A percentile compares a stretch with the other conserved stretches of the same genome.
Evolutionary conservation across 1,284 basidiomycete species (phyloP).

Genomic region (Cutaneotrichosporon sp.): DNA sequence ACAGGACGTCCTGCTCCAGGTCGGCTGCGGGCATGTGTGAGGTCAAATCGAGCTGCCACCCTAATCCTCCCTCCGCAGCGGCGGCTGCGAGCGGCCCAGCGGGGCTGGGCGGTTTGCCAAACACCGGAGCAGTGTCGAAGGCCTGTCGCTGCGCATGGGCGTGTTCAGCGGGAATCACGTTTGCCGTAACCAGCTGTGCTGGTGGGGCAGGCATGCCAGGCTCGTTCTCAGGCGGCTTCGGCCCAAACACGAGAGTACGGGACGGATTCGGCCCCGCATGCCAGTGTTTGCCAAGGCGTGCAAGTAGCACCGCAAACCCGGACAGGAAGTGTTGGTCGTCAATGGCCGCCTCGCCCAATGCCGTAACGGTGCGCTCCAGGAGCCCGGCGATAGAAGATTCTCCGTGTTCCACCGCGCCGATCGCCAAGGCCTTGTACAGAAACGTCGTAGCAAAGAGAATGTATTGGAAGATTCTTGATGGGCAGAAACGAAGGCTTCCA

Average conservation of each 20-base stretch:
- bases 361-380: conserved; percentile 7
- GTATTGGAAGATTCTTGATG: conserved; percentile 14
- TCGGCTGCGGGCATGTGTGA: conserved; percentile 16
- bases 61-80: not conserved
- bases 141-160: too few relatives aligned
- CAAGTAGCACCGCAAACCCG: conserved; percentile 14
- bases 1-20: conserved; percentile 10
- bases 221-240: not conserved
- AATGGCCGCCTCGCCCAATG: conserved; percentile 11
- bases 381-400: conserved; percentile 6
- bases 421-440: conserved; percentile 17
- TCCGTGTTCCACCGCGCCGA: conserved; percentile 15
- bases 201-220: not conserved
- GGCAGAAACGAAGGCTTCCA: conserved; percentile 11
- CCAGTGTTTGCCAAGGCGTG: conserved; percentile 18
- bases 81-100: not conserved
- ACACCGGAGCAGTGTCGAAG: too few relatives aligned
- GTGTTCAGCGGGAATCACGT: too few relatives aligned
- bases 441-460: conserved; percentile 19
- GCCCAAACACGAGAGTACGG: not conserved
- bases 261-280: not conserved
- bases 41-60: conserved; percentile 17
- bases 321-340: conserved; percentile 16
- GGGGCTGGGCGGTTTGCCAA: not conserved
- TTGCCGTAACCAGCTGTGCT: too few relatives aligned